Evolutionary conservation across 495 filamentous ascomycete species (phyloP), one percentile per base, ranked within the genome.

Genomic region (Rostrohypoxylon terebratum): DNA sequence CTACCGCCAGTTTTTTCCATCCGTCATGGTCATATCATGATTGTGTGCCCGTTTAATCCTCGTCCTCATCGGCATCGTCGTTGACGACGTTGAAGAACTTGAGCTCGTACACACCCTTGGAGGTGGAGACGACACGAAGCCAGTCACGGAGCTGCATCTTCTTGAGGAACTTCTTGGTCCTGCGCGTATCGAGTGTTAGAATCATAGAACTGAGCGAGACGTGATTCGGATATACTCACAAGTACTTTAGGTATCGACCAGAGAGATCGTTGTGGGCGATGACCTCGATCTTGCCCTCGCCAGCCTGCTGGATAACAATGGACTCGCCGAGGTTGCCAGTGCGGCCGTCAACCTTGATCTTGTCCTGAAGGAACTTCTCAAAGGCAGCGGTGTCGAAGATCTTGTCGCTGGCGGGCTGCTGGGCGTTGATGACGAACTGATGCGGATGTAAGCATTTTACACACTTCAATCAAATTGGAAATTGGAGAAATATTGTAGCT

Each of bases 131-230:
- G 74, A 99, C 96, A 75, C 96, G 94, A 80, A 99, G 91, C 96
- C 96, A 99, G 88, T 99, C 96, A 85, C 96, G 92, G 82, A 99
- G 91, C 87, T 98, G 94, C 89, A 97, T 93, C 91, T 99, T 99
- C 93, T 99, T 99, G 83, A 99, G 92, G 91, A 96, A 99, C 88
- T 98, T 99, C 93, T 99, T 99, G 82, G 96, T 99, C 83, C 94
- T 97, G 75, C 73, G 60, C 25, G 73, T 59, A 31, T 18, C 10
- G 65, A 42, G 50, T 59, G 44, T 74, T 45, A 73, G 53, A 63
- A 62, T 42, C 44, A 23, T 62, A 40, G 16, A 21, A 20, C 11
- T 47, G n/a, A 40, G 45, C 20, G 4, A 14, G n/a, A n/a, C 2
- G 8, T 16, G 13, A 0, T 23, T 8, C 5, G 47, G 18, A 60